Conservation (phyloP, 805 yeast genomes). For the Kluyveromyces starmeri region DNA sequence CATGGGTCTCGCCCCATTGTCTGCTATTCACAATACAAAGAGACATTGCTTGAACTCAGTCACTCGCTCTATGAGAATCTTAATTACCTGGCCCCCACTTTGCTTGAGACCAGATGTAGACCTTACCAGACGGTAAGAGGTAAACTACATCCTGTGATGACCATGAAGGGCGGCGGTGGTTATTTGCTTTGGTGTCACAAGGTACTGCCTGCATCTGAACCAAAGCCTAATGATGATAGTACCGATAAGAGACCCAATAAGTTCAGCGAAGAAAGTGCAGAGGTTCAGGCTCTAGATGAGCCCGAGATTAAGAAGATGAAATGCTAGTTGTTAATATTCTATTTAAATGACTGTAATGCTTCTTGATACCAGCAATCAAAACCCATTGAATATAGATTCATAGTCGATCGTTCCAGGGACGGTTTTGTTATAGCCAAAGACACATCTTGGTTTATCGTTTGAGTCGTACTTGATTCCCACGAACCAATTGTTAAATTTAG, state of each 20-base stretch:
- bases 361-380: too few species aligned
- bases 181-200: constrained; percentile 69
- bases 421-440: constrained; percentile 46
- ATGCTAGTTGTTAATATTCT: too few species aligned
- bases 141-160: constrained; percentile 90
- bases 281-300: too few species aligned
- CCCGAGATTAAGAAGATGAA: too few species aligned
- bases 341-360: too few species aligned
- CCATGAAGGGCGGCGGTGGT: constrained; percentile 89
- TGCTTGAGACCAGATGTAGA: constrained; percentile 74
- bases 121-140: constrained; percentile 91
- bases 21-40: constrained; percentile 74
- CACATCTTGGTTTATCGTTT: constrained; percentile 46
- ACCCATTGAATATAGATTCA: neutral
- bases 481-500: constrained; percentile 36
- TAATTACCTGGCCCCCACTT: constrained; percentile 71
- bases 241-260: too few species aligned
- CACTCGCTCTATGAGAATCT: constrained; percentile 62
- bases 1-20: constrained; percentile 87
- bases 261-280: too few species aligned
- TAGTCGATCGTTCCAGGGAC: constrained; percentile 8
- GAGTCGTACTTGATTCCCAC: constrained; percentile 43
- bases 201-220: constrained; percentile 49
- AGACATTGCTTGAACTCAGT: constrained; percentile 55
- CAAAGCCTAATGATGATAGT: constrained; percentile 20